Base-by-base conservation (phyloP, 1,139 yeast genomes). In the Debaryomyces robertsiae region DNA sequence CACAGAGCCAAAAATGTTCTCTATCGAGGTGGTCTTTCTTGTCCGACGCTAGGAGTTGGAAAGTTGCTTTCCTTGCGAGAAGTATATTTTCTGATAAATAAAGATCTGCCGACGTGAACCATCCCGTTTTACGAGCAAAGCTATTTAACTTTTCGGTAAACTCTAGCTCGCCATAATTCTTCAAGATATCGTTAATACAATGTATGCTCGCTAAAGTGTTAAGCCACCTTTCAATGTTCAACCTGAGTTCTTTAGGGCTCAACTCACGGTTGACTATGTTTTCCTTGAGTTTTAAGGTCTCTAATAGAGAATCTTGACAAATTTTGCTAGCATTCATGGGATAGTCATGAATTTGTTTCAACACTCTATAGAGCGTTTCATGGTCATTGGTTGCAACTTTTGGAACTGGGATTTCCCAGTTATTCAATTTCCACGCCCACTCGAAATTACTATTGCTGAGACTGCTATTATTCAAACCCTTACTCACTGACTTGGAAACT, bases 341-440 rank as follows among this genome's bases (percentile, higher is more conserved):
- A 39, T 53, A 47, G 30, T 70, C 77, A 32, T 64, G 63, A 2
- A 73, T 48, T 31, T 56, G 58, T 42, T 75, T 81, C 45, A 82
- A 61, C 2, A 73, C 60, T 13, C 65, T 66, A 52, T 79, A 84
- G 9, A 78, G 62, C 5, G 63, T 56, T 35, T 72, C 75, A 41
- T 75, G 69, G 36, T 69, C 74, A 3, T 60, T 57, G 0, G 38
- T 34, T 0, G 73, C 56, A 0, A 44, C 45, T 2, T 49, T 51
- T 0, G 77, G 65, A 2, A 54, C 51, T 0, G 93, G 86, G 4
- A 83, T 44, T 42, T 82, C 84, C 95, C 95, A 88, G 38, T 75
- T 72, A 40, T 73, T 76, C 28, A 87, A 61, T 53, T 83, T 84
- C 95, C 95, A 87, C 0, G 82, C 75, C 74, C 84, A 76, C 39